phyloP scores from a whole-genome alignment of 164 flowering plant species.

The Magnolia officinalis region DNA sequence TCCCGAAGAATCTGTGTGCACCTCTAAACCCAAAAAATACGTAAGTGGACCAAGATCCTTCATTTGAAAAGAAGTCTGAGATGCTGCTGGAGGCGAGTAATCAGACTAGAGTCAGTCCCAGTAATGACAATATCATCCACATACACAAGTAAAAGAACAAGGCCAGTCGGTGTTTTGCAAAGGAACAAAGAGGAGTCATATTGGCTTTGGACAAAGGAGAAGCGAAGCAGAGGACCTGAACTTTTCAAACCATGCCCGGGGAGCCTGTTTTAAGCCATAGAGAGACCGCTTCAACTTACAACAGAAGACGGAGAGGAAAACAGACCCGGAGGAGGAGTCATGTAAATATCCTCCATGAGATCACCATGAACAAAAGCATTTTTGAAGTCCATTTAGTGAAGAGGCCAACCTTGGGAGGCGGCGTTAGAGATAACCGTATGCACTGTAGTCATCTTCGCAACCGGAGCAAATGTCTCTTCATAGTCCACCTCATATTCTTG shows the following conservation, averaged over 20 bases:
- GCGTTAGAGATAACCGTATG: not conserved
- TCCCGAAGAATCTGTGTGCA: not conserved
- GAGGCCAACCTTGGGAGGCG: not conserved
- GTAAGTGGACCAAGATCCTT: not conserved
- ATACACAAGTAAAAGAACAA: not conserved
- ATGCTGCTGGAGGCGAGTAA: not conserved
- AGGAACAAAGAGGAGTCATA: too few relatives aligned
- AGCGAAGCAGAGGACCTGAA: too few relatives aligned
- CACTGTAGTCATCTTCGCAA: not conserved
- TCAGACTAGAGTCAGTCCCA: not conserved
- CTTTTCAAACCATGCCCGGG: too few relatives aligned
- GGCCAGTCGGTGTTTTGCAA: too few relatives aligned
- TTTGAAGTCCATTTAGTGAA: not conserved
- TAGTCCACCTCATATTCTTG: not conserved
- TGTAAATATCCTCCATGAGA: not conserved
- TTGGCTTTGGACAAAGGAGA: too few relatives aligned
- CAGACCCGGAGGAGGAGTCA: not conserved
- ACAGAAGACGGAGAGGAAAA: too few relatives aligned
- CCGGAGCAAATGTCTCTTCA: not conserved
- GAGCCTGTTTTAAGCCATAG: not conserved
- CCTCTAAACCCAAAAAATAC: not conserved
- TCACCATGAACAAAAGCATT: not conserved
- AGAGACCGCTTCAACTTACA: not conserved
- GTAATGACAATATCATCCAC: constrained; percentile 5
- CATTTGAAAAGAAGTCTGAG: not conserved